Conservation (phyloP, 1,284 basidiomycete genomes). For the Tilletia caries region DNA sequence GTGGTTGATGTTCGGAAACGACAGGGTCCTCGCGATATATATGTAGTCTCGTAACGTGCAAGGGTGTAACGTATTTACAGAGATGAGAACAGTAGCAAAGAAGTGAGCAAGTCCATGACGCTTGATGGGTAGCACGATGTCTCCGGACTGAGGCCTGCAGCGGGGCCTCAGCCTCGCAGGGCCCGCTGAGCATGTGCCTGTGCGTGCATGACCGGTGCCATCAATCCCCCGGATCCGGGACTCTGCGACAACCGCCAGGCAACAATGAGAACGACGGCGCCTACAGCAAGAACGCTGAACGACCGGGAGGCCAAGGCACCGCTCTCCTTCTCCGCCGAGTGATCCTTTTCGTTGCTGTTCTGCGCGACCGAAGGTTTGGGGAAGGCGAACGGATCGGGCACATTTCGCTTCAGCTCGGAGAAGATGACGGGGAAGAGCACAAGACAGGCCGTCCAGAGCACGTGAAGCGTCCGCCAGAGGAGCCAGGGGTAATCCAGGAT, state of each 20-base stretch:
- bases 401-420: constrained; percentile 45
- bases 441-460: constrained; percentile 49
- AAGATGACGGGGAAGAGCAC: constrained; percentile 50
- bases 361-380: not conserved
- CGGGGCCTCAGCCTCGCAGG: too few relatives aligned
- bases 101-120: too few relatives aligned
- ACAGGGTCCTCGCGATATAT: too few relatives aligned
- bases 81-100: too few relatives aligned
- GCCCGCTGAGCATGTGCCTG: not conserved
- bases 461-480: constrained; percentile 31
- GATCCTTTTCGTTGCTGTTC: not conserved
- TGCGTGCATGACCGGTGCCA: not conserved
- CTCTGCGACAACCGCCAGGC: constrained; percentile 1
- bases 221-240: not conserved
- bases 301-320: not conserved
- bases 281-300: not conserved
- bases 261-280: not conserved
- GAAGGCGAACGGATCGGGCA: constrained; percentile 5
- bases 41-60: too few relatives aligned
- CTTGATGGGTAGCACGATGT: too few relatives aligned
- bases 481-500: constrained; percentile 38
- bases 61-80: too few relatives aligned
- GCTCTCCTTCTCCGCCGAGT: not conserved
- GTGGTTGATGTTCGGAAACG: too few relatives aligned
- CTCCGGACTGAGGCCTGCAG: too few relatives aligned